Percentiles rank a stretch among this genome's conserved stretches.
These are phyloP conservation scores for Cucurbita maxima DNA, from an alignment of 306 rosid genomes.

Conservation along the genomic window DNA sequence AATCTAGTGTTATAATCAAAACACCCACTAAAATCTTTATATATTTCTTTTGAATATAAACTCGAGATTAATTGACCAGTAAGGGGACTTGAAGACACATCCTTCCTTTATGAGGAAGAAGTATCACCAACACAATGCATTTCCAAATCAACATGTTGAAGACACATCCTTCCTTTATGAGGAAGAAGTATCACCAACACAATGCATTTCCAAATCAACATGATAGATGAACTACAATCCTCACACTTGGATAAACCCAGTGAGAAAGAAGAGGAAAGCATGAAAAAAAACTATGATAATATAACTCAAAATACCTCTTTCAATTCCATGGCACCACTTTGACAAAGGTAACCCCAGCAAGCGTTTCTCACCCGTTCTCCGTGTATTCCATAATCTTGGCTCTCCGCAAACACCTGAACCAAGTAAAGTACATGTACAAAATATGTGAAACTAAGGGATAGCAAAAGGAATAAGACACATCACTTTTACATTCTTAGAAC, in stretches of 20 bases:
- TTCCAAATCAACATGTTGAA: neutral
- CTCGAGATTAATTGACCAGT: neutral
- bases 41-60: neutral
- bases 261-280: neutral
- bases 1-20: neutral
- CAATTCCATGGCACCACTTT: slow-evolving; percentile 94
- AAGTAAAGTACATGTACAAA: slow-evolving; percentile 11
- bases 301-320: slow-evolving; percentile 51
- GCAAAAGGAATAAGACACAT: slow-evolving; percentile 8
- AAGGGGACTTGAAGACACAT: neutral
- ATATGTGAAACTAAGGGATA: slow-evolving; percentile 1
- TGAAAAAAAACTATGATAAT: neutral
- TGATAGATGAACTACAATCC: neutral
- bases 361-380: slow-evolving; percentile 95
- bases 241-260: neutral
- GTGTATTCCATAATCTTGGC: slow-evolving; percentile 87
- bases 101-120: neutral
- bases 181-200: neutral
- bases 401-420: slow-evolving; percentile 79
- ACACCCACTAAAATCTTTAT: neutral
- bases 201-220: neutral
- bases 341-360: slow-evolving; percentile 99
- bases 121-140: neutral
- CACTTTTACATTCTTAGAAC: slow-evolving; percentile 33
- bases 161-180: neutral